These are phyloP conservation scores for button mushroom (Agaricus bisporus) DNA, from an alignment of 768 basidiomycete genomes.

Conservation along the genomic window DNA sequence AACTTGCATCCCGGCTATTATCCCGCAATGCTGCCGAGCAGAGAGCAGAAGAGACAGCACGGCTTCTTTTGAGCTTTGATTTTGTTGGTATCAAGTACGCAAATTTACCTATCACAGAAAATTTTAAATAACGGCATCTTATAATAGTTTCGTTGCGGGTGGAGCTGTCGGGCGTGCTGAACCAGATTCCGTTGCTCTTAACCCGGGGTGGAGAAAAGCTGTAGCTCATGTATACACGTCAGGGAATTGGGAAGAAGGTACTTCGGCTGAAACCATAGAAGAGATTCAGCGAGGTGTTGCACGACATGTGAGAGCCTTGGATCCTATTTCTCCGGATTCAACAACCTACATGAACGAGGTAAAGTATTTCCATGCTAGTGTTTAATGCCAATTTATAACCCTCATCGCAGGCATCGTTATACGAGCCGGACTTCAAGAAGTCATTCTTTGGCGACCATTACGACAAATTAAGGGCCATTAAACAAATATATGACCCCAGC, in stretches of 20 bases:
- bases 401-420: constrained; percentile 32
- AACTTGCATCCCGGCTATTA: constrained; percentile 29
- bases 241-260: constrained; percentile 24
- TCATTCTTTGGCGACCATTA: constrained; percentile 45
- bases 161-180: constrained; percentile 33
- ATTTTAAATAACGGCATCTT: neutral
- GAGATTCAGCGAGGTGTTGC: constrained; percentile 15
- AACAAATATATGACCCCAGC: constrained; percentile 37
- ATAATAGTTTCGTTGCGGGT: constrained; percentile 33
- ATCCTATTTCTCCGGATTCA: constrained; percentile 24
- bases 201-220: constrained; percentile 44
- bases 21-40: constrained; percentile 21
- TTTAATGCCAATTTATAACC: neutral
- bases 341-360: constrained; percentile 49
- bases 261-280: constrained; percentile 16
- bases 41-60: constrained; percentile 20
- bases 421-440: constrained; percentile 33
- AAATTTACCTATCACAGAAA: neutral
- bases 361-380: neutral
- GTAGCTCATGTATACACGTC: constrained; percentile 22
- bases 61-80: constrained; percentile 17
- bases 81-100: constrained; percentile 19
- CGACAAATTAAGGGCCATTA: constrained; percentile 31
- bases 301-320: constrained; percentile 16
- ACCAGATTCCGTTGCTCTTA: constrained; percentile 33